Evolutionary conservation across 169 alveolate genomes (phyloP).

Genomic region (Plasmodium ovale): DNA sequence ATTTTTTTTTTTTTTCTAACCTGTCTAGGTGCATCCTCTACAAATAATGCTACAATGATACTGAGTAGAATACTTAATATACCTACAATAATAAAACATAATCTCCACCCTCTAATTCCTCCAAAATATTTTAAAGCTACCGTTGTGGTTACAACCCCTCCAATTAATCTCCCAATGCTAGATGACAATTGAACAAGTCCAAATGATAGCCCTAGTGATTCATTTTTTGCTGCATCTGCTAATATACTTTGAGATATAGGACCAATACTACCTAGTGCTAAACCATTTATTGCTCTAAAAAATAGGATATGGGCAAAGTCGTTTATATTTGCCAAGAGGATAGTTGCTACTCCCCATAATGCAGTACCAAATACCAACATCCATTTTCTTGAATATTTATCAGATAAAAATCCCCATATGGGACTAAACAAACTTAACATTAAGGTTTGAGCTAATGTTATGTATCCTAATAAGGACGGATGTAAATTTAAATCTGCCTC

Average conservation of each 20-base stretch:
- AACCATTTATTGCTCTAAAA: constrained; percentile 89
- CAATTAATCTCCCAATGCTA: constrained; percentile 88
- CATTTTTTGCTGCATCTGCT: constrained; percentile 87
- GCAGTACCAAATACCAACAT: constrained; percentile 89
- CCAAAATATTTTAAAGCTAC: constrained; percentile 85
- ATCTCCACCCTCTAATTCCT: constrained; percentile 88
- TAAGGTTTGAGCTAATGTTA: constrained; percentile 89
- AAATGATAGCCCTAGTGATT: constrained; percentile 84
- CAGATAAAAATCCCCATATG: constrained; percentile 92
- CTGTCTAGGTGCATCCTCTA: constrained; percentile 87
- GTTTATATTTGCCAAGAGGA: constrained; percentile 85
- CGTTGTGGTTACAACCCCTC: constrained; percentile 90
- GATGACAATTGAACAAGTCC: constrained; percentile 90
- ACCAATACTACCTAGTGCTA: constrained; percentile 89
- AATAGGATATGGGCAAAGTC: constrained; percentile 83
- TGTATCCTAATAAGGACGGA: constrained; percentile 87
- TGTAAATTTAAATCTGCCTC: constrained; percentile 89
- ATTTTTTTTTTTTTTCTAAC: constrained; percentile 40
- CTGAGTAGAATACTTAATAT: constrained; percentile 82
- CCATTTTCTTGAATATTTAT: constrained; percentile 88
- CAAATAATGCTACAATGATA: constrained; percentile 81
- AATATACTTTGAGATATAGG: constrained; percentile 89
- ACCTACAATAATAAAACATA: constrained; percentile 87
- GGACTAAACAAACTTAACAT: constrained; percentile 90
- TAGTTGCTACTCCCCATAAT: constrained; percentile 90